Conservation (phyloP, 768 basidiomycete species). For the Tylopilus balloui region DNA sequence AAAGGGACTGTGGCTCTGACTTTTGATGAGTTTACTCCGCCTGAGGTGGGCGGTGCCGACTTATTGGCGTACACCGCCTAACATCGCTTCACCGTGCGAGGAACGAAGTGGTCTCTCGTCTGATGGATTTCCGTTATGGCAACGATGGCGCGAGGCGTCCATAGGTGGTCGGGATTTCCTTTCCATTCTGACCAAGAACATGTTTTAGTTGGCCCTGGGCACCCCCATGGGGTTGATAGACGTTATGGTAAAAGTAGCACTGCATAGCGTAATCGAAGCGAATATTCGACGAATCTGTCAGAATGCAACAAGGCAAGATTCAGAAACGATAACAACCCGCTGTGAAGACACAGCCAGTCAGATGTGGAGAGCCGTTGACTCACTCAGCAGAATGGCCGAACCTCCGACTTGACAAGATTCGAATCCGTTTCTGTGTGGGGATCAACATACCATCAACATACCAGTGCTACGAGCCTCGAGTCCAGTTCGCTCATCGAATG, state of each 20-base stretch:
- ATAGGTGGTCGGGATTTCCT: background rate
- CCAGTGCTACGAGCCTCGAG: too few relatives aligned
- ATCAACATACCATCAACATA: too few relatives aligned
- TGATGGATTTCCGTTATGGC: background rate
- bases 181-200: too few relatives aligned
- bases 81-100: background rate
- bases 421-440: too few relatives aligned
- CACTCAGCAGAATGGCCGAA: too few relatives aligned
- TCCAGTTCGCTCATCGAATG: too few relatives aligned
- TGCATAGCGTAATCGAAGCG: slow-evolving; percentile 1
- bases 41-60: background rate
- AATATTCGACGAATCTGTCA: slow-evolving; percentile 7
- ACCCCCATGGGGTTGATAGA: too few relatives aligned
- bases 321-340: background rate
- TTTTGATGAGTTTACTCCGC: too few relatives aligned
- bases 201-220: too few relatives aligned
- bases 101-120: background rate
- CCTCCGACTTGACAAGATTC: too few relatives aligned
- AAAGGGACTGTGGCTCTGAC: too few relatives aligned
- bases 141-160: background rate
- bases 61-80: background rate
- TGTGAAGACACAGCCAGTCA: slow-evolving; percentile 5
- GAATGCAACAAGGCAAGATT: slow-evolving; percentile 3
- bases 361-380: background rate
- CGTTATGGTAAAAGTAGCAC: background rate